A percentile compares a stretch with the other conserved stretches of the same genome.
phyloP scores from a whole-genome alignment of 139 green algal species.

The Micromonas commoda region DNA sequence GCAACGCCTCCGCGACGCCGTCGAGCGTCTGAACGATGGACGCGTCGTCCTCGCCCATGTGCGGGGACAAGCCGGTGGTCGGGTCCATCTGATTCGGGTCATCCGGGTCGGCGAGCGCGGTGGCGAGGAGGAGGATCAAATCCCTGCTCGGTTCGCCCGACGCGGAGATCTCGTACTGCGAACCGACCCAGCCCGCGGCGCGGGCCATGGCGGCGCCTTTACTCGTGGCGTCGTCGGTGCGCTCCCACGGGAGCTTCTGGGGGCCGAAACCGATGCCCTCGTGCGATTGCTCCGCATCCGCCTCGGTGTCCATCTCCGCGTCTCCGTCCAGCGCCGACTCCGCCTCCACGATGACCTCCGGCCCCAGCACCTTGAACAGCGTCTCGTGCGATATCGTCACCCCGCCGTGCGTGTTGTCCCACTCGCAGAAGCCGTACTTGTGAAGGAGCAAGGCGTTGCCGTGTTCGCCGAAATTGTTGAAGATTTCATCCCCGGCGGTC shows the following conservation, averaged over 20 bases:
- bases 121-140: not conserved
- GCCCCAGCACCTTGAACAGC: not conserved
- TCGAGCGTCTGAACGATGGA: not conserved
- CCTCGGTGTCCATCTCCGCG: not conserved
- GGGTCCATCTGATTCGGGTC: not conserved
- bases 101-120: not conserved
- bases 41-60: too few relatives aligned
- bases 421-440: constrained; percentile 17
- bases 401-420: not conserved
- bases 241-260: too few relatives aligned
- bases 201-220: too few relatives aligned
- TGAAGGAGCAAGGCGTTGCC: constrained; percentile 2
- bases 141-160: not conserved
- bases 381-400: not conserved
- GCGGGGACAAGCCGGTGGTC: not conserved
- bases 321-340: not conserved
- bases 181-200: not conserved
- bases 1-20: not conserved
- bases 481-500: not conserved
- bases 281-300: not conserved
- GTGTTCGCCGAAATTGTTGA: constrained; percentile 15
- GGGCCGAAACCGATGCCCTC: not conserved
- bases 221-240: too few relatives aligned
- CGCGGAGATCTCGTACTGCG: not conserved
- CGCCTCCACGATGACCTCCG: not conserved